Conservation (phyloP, 176 grass and related monocot genomes). For the Avena insularis region DNA sequence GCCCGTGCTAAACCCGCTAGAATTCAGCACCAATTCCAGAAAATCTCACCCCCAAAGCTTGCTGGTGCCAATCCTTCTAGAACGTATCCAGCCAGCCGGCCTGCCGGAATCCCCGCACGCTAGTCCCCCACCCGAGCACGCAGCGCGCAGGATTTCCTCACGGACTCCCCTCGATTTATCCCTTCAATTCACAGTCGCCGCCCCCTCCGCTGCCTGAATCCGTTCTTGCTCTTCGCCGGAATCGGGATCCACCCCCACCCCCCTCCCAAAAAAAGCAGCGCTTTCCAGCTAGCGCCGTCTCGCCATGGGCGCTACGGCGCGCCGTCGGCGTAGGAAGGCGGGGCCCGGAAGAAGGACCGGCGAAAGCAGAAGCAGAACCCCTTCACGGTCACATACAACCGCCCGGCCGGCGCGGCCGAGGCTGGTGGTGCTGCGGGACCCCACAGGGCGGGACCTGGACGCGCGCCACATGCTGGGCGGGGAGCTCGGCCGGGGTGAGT, state of each 20-base stretch:
- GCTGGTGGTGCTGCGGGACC: constrained; percentile 61
- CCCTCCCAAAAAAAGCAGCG: neutral
- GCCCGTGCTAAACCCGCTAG: constrained; percentile 11
- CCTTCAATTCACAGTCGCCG: neutral
- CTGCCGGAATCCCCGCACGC: constrained; percentile 13
- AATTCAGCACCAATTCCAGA: neutral
- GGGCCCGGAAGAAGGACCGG: constrained; percentile 1
- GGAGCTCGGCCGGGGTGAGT: constrained; percentile 79
- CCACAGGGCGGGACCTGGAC: constrained; percentile 51
- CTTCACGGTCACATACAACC: constrained; percentile 55
- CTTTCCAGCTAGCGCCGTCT: neutral
- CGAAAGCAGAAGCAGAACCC: constrained; percentile 46
- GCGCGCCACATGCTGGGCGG: constrained; percentile 52
- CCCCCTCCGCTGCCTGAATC: constrained; percentile 35
- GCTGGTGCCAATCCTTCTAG: constrained; percentile 23
- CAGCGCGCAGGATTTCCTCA: constrained; percentile 33
- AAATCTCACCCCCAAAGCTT: constrained; percentile 3
- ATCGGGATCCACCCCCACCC: neutral
- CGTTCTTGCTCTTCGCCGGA: neutral
- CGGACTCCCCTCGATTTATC: neutral
- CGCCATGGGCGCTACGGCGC: constrained; percentile 66
- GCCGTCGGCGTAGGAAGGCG: constrained; percentile 38
- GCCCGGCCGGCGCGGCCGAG: constrained; percentile 29
- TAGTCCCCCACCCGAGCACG: neutral
- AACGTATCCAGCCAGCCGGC: constrained; percentile 23